Evolutionary conservation across 805 yeast species (phyloP).

Genomic region (Kazachstania psychrophila): DNA sequence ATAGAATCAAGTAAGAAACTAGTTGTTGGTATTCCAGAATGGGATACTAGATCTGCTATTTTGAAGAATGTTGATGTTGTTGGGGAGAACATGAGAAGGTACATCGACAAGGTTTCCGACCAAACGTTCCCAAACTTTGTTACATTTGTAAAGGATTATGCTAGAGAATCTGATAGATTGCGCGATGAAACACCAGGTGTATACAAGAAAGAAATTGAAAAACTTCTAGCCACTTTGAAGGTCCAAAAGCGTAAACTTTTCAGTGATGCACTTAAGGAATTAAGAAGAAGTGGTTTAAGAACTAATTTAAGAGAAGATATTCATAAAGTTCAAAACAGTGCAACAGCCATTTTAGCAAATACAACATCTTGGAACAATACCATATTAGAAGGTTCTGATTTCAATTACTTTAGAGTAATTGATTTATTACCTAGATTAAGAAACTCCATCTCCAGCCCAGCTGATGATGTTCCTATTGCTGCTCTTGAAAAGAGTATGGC

Average conservation of each 20-base stretch:
- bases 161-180: slow-evolving; percentile 51
- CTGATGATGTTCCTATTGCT: slow-evolving; percentile 61
- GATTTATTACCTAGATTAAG: slow-evolving; percentile 78
- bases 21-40: slow-evolving; percentile 34
- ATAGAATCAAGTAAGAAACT: slow-evolving; percentile 12
- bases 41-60: slow-evolving; percentile 50
- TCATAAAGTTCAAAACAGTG: slow-evolving; percentile 50
- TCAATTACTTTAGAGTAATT: slow-evolving; percentile 55
- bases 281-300: slow-evolving; percentile 69
- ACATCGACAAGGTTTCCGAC: slow-evolving; percentile 28
- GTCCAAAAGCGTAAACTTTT: slow-evolving; percentile 73
- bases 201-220: slow-evolving; percentile 65
- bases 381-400: slow-evolving; percentile 38
- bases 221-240: slow-evolving; percentile 57
- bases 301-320: slow-evolving; percentile 56
- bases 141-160: slow-evolving; percentile 45
- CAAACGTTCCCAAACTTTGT: slow-evolving; percentile 41
- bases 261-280: slow-evolving; percentile 66
- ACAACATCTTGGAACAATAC: slow-evolving; percentile 38
- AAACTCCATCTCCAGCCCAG: slow-evolving; percentile 47
- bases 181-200: slow-evolving; percentile 69
- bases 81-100: slow-evolving; percentile 46
- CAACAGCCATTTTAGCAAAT: slow-evolving; percentile 52
- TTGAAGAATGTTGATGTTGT: slow-evolving; percentile 44
- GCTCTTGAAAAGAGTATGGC: slow-evolving; percentile 74